Evolutionary conservation across 2,329 filamentous ascomycete genomes (phyloP).

Genomic region (Pyrenochaeta sp.): DNA sequence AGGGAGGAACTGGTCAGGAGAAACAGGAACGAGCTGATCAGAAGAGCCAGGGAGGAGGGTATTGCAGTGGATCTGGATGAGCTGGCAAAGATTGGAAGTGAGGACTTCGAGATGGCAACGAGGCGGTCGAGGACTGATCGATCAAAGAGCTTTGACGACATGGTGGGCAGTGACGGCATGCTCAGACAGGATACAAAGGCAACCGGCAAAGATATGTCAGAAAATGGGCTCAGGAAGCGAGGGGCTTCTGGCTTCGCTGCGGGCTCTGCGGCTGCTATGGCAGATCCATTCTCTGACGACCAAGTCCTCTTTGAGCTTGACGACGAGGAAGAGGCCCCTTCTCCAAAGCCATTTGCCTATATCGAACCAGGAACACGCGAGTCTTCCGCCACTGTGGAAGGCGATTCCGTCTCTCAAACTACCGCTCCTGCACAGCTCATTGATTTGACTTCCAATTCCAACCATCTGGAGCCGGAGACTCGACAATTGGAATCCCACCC

Average conservation of each 20-base stretch:
- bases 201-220: slow-evolving; percentile 29
- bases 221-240: slow-evolving; percentile 34
- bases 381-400: slow-evolving; percentile 41
- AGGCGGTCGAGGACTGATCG: slow-evolving; percentile 27
- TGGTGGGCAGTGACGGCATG: slow-evolving; percentile 53
- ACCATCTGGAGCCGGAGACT: slow-evolving; percentile 22
- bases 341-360: slow-evolving; percentile 37
- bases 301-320: slow-evolving; percentile 53
- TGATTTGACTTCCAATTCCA: slow-evolving; percentile 41
- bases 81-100: slow-evolving; percentile 44
- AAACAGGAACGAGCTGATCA: slow-evolving; percentile 48
- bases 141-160: slow-evolving; percentile 49
- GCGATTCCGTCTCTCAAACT: slow-evolving; percentile 17
- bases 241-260: slow-evolving; percentile 49
- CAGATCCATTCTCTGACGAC: slow-evolving; percentile 57
- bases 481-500: slow-evolving; percentile 15
- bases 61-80: slow-evolving; percentile 53
- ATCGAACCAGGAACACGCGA: slow-evolving; percentile 35
- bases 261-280: slow-evolving; percentile 47
- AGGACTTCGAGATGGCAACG: slow-evolving; percentile 33
- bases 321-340: slow-evolving; percentile 40
- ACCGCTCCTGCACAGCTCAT: slow-evolving; percentile 33
- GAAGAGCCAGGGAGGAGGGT: slow-evolving; percentile 48
- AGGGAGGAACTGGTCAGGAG: slow-evolving; percentile 44
- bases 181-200: slow-evolving; percentile 39